Percentiles rank a stretch among this genome's conserved stretches.
Conservation (phyloP, 1,284 basidiomycete species). For the Trichosporon inkin region DNA sequence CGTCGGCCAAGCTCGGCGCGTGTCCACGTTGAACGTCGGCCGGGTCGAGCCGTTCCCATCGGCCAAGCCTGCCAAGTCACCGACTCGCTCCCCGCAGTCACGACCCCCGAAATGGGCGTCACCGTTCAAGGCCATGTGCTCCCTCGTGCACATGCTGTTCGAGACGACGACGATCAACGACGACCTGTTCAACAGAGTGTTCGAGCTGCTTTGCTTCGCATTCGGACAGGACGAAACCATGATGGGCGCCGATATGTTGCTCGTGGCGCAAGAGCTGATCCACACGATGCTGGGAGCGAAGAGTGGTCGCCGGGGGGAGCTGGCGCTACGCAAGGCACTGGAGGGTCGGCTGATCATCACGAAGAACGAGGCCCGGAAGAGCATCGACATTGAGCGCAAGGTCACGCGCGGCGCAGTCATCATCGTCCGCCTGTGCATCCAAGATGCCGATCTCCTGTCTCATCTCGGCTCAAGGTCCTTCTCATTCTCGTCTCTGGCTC, state of each 20-base stretch:
- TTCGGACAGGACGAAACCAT: constrained; percentile 37
- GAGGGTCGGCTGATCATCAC: constrained; percentile 30
- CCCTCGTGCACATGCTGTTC: constrained; percentile 32
- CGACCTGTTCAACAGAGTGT: constrained; percentile 36
- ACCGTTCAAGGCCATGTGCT: constrained; percentile 29
- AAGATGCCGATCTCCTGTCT: constrained; percentile 27
- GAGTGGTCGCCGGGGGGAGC: constrained; percentile 38
- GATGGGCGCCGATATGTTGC: constrained; percentile 24
- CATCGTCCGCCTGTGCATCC: constrained; percentile 29
- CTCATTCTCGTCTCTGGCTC: constrained; percentile 34
- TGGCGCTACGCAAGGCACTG: constrained; percentile 34
- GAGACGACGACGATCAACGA: constrained; percentile 33
- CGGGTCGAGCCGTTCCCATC: constrained; percentile 20
- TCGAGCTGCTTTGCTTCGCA: constrained; percentile 37
- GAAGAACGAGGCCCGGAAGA: constrained; percentile 21
- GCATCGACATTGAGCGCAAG: constrained; percentile 33
- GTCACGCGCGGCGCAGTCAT: constrained; percentile 41
- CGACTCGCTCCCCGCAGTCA: not conserved
- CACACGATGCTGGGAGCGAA: constrained; percentile 33
- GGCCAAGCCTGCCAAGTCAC: constrained; percentile 17
- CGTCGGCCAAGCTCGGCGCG: constrained; percentile 6
- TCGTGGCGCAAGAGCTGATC: constrained; percentile 29
- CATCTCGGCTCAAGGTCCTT: constrained; percentile 19
- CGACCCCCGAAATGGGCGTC: constrained; percentile 26
- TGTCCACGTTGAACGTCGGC: constrained; percentile 17